Base-by-base conservation (phyloP, 2,329 filamentous ascomycete genomes). In the Clonostachys chloroleuca region DNA sequence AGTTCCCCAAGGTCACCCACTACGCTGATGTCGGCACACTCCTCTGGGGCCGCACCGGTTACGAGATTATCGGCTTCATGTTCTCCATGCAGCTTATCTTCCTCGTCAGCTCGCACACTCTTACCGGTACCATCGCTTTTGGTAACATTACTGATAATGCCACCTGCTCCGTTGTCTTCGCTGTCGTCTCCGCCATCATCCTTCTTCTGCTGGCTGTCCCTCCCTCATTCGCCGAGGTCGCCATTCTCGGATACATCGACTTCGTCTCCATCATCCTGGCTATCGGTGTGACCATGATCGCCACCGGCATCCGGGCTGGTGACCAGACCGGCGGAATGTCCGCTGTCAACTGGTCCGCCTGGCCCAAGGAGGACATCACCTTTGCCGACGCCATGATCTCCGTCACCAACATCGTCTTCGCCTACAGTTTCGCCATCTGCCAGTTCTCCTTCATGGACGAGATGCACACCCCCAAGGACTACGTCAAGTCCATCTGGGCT, bases 41-140 rank as follows among this genome's bases (percentile, higher is more conserved):
- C 42, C 68, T 89, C 44, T 71, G 73, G 49, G 86, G 86, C 9
- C 68, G 65, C 16, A 67, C 78, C 37, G 83, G 82, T 2, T 78
- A 81, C 51, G 81, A 86, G 59, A 53, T 89, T 33, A 68, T 87
- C 40, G 83, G 82, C 18, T 63, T 70, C 52, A 82, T 78, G 52
- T 83, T 86, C 55, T 67, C 77, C 10, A 63, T 88, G 16, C 81
- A 87, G 62, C 69, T 89, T 36, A 67, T 85, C 47, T 87, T 89
- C 65, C 77, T 87, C 55, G 83, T 86, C 64, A 82, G 78, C 35
- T 86, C 83, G 14, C 87, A 90, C 64, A 72, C 86, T 44, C 68
- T 89, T 51, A 87, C 84, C 0, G 87, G 87, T 53, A 77, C 76
- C 34, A 84, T 88, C 56, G 84, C 84, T 54, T 78, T 88, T 64